Base-by-base conservation (phyloP, 73 alveolate species). In the Effrenium voratum region DNA sequence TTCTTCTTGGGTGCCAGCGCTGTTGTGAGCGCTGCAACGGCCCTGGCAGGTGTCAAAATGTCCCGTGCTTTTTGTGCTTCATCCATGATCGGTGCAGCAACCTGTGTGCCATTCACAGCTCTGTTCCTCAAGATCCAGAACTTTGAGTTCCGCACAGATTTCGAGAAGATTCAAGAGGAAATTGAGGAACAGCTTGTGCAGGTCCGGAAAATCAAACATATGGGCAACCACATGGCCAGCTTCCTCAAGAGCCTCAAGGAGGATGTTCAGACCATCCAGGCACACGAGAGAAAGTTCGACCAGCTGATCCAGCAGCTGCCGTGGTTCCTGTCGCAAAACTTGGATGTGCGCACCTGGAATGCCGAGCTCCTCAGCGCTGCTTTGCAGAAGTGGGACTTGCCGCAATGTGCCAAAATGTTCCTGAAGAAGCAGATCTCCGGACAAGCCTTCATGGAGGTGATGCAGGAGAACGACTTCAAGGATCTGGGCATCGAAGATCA, bases 131-230 rank as follows among this genome's bases (percentile, higher is more conserved):
- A 36, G 36, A 22, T 32, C 34, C 26, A n/a, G 1, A 3, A 22
- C 86, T 76, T 76, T 40, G 86, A n/a, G 32, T 47, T n/a, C 86
- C 60, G 86, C 86, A 41, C 49, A 40, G 86, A 76, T 52, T 76
- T 76, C 36, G 41, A 40, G 34, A 1, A 40, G 2, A 38, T 76
- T 28, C 57, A 76, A 43, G 55, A 0, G 28, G 86, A 76, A 44
- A 43, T 55, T 2, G 24, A 38, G 52, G 59, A 76, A 22, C n/a
- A 19, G 5, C 41, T 36, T 38, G 43, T 5, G 19, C 8, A 38
- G 0, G 57, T 76, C 87, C 38, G 55, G 57, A 34, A 76, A 30
- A 76, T 76, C 40, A 38, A 76, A n/a, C 36, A 22, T 28, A 40
- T 76, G 86, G 86, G 86, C 86, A n/a, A 15, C 87, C n/a, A 76